Evolutionary conservation across 306 rosid genomes (phyloP), one percentile per base, ranked within the genome.

Genomic region (Vigna trinervia): DNA sequence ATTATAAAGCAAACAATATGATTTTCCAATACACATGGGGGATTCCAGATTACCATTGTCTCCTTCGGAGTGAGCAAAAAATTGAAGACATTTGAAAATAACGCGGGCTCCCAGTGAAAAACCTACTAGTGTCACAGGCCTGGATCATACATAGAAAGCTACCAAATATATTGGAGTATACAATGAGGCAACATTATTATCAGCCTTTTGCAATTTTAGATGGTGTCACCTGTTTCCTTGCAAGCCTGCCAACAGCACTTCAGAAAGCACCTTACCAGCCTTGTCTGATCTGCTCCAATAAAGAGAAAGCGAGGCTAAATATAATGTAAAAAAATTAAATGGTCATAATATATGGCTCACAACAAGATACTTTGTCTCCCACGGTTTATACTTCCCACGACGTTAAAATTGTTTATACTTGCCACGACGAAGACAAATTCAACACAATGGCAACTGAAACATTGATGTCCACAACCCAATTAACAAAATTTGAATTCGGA

Each of bases 191-290:
- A 69, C 15, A 8, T 51, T 39, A 52, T 80, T 34, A 57, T 76
- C 70, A 79, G 73, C 39, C 47, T 75, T 69, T 80, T 70, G 70
- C 54, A 54, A 74, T 75, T 41, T 65, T 65, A 84, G 82, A 76
- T 74, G 70, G 69, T 85, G 46, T 78, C 81, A 90, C 92, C 89
- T 87, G 84, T 86, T 81, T 80, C 95, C 96, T 41, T 86, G 92
- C 78, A 77, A 86, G 67, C 92, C 89, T 45, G 73, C 72, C 80
- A 85, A 67, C 67, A 86, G 69, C 56, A 88, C 85, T 22, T 90
- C 91, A 71, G 96, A 87, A 72, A 86, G 91, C 84, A 86, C 78
- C 78, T 83, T 86, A 71, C 96, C 96, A 65, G 91, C 92, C 83
- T 86, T 90, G 82, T 86, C 89, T 28, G 91, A 86, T 82, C 96